Base-by-base conservation (phyloP, 192 early-diverging fungal species). In the Phlyctochytrium bullatum region DNA sequence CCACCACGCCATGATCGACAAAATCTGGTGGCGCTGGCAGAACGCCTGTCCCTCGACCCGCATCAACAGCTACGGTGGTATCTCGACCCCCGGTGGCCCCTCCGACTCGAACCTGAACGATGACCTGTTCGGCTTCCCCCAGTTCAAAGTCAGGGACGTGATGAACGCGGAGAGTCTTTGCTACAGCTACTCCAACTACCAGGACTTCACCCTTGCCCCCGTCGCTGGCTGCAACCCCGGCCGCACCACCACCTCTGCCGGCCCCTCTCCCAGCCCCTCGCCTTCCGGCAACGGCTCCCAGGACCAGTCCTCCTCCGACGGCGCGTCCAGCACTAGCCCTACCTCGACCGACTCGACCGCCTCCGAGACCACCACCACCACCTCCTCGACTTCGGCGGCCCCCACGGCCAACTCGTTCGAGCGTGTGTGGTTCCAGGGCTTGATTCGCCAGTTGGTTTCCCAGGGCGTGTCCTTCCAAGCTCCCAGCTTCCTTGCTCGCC, bases 1-100 rank as follows among this genome's bases (percentile, higher is more conserved):
- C 40, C 66, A 67, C 59, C 66, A 67, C 59, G 56, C 20, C 36
- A 67, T 67, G 66, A 54, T 67, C 4, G 66, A 67, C 61, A 67
- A 67, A 23, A 67, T 67, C 23, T 67, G 66, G 66, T 25, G 23
- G 56, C 34, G 36, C 24, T 67, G 66, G 66, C 66, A 67, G 50
- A 29, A 27, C 6, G 40, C 40, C 20, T 47, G 40, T 20, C 6
- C 6, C 10, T 47, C 40, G 10, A 47, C 10, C 40, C 40, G 40
- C 20, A 6, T 14, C 6, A 47, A 47, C 40, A 20, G 20, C 40
- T 47, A 47, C 40, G 6, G 10, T 47, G 40, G 40, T 6, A 47
- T n/a, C n/a, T n/a, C n/a, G n/a, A n/a, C n/a, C n/a, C n/a, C n/a
- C n/a, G n/a, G n/a, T n/a, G n/a, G n/a, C n/a, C n/a, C n/a, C n/a